Conservation (phyloP, 768 basidiomycete genomes). For the Amanita polypyramis region DNA sequence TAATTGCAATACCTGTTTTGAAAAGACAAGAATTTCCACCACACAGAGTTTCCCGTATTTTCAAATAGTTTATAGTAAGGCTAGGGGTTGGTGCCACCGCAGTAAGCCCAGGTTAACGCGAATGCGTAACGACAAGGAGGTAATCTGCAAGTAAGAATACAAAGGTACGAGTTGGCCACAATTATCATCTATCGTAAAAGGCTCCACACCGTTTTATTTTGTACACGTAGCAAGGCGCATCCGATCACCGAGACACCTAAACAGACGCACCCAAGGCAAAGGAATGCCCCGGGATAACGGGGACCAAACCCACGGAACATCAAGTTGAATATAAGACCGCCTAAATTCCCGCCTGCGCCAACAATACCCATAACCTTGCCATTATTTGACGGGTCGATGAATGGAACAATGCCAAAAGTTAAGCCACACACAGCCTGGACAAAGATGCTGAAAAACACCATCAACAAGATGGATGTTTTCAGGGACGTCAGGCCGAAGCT, state of each 20-base stretch:
- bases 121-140: too few species aligned
- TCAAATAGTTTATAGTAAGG: too few species aligned
- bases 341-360: not conserved
- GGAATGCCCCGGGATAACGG: not conserved
- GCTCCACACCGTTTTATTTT: not conserved
- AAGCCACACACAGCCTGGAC: not conserved
- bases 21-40: too few species aligned
- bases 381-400: slow-evolving; percentile 4
- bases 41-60: too few species aligned
- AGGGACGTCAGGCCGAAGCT: not conserved
- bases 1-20: too few species aligned
- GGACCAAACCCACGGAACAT: not conserved
- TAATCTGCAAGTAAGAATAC: too few species aligned
- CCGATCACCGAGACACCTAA: not conserved
- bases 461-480: not conserved
- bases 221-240: not conserved
- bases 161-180: too few species aligned
- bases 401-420: slow-evolving; percentile 3
- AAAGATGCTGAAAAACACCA: slow-evolving; percentile 6
- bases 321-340: slow-evolving; percentile 3
- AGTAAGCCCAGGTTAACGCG: too few species aligned
- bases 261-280: slow-evolving; percentile 2
- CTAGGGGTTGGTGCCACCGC: too few species aligned
- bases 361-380: slow-evolving; percentile 5
- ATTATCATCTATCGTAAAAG: not conserved